phyloP scores from a whole-genome alignment of 2,329 filamentous ascomycete species.

The Bretziella fagacearum region DNA sequence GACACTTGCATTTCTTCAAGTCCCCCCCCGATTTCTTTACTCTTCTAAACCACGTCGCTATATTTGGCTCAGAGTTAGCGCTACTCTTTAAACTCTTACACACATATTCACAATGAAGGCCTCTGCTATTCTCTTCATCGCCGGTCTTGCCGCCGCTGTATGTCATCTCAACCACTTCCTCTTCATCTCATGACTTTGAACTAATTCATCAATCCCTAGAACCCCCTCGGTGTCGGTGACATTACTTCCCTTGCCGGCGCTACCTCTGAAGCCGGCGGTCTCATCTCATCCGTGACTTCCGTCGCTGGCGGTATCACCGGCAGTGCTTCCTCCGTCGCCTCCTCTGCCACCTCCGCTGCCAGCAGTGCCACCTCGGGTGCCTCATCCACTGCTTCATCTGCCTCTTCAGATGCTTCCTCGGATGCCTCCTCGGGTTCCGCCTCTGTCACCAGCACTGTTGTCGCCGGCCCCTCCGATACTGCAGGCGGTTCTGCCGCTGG shows the following conservation, averaged over 20 bases:
- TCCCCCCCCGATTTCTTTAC: no score
- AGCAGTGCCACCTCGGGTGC: constrained; percentile 13
- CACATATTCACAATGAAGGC: constrained; percentile 24
- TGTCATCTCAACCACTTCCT: constrained; percentile 5
- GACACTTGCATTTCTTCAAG: no score
- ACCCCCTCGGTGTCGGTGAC: constrained; percentile 7
- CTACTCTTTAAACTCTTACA: no score
- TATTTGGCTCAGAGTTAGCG: no score
- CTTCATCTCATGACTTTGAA: not conserved
- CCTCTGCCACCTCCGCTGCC: constrained; percentile 12
- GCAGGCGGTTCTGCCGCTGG: not conserved
- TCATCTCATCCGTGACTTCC: constrained; percentile 7
- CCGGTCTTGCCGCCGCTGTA: constrained; percentile 21
- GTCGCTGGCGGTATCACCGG: not conserved
- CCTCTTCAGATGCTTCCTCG: constrained; percentile 11
- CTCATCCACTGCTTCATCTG: constrained; percentile 10
- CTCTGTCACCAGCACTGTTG: constrained; percentile 17
- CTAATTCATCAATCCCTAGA: not conserved
- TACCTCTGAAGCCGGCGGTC: constrained; percentile 10
- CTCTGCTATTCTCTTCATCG: constrained; percentile 20
- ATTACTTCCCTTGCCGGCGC: constrained; percentile 8
- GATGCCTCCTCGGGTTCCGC: constrained; percentile 14
- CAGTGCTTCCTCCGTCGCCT: constrained; percentile 8
- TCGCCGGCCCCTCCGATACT: constrained; percentile 16
- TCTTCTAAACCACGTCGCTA: no score